phyloP scores from a whole-genome alignment of 306 rosid species.

The Quercus variabilis region DNA sequence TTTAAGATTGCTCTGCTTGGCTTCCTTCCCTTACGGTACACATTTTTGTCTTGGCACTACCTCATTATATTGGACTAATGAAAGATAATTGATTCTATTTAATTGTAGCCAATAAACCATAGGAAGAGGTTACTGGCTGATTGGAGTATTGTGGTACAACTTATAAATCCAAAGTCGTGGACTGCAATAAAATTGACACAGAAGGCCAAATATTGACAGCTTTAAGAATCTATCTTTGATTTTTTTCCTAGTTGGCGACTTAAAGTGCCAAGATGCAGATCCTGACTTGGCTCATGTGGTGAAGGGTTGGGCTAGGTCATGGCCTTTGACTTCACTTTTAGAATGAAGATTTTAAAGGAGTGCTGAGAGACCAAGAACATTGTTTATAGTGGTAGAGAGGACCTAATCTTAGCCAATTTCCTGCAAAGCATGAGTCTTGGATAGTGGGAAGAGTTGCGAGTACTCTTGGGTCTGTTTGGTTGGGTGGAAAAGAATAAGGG shows the following conservation, averaged over 20 bases:
- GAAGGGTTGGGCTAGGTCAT: neutral
- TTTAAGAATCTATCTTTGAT: neutral
- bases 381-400: neutral
- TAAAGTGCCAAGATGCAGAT: too few species aligned
- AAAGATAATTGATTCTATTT: neutral
- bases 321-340: neutral
- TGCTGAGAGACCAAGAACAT: neutral
- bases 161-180: neutral
- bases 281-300: neutral
- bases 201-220: neutral
- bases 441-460: neutral
- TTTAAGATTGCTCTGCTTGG: neutral
- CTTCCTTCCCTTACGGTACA: neutral
- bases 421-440: neutral
- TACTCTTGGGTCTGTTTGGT: too few species aligned
- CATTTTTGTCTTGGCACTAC: neutral
- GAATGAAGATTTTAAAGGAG: neutral
- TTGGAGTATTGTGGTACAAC: neutral
- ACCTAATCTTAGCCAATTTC: neutral
- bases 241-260: too few species aligned
- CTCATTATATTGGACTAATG: neutral
- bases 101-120: neutral
- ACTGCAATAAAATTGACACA: neutral
- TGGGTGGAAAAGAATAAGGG: too few species aligned
- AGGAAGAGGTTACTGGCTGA: neutral